phyloP scores from a whole-genome alignment of 495 filamentous ascomycete species.

The Margaritispora aquatica region DNA sequence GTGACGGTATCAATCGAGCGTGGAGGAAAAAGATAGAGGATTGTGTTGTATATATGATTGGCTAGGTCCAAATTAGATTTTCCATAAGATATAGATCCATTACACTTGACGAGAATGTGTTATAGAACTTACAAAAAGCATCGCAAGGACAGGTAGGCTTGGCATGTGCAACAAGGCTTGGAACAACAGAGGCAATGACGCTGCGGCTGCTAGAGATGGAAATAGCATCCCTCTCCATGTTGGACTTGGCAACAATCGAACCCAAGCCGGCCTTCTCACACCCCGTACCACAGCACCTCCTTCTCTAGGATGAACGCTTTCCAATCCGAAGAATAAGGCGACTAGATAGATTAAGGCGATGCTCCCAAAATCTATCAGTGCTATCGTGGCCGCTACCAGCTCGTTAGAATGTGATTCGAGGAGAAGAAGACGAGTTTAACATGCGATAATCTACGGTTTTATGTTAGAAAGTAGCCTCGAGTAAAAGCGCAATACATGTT shows the following conservation, averaged over 20 bases:
- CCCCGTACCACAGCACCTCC: background rate
- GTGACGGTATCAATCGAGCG: background rate
- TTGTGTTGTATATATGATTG: conserved; percentile 10
- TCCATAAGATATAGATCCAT: too few relatives aligned
- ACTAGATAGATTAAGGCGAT: background rate
- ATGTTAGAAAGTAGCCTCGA: background rate
- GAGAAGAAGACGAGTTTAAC: background rate
- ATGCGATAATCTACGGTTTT: background rate
- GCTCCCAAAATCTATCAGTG: background rate
- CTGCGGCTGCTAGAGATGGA: conserved; percentile 5
- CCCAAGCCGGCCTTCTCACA: background rate
- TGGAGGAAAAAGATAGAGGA: conserved; percentile 5
- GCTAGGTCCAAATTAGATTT: conserved; percentile 5
- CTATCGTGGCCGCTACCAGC: background rate
- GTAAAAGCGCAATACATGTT: background rate
- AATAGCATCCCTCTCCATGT: conserved; percentile 5
- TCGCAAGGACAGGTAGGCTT: conserved; percentile 11
- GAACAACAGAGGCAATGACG: conserved; percentile 10
- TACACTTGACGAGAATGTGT: background rate
- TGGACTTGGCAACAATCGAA: background rate
- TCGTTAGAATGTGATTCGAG: background rate
- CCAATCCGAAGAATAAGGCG: background rate
- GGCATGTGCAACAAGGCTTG: conserved; percentile 15
- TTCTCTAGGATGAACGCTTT: background rate
- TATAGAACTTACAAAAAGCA: conserved; percentile 16